A percentile compares a stretch with the other conserved stretches of the same genome.
phyloP scores from a whole-genome alignment of 179 eudicot genomes.

The Silene coronaria region DNA sequence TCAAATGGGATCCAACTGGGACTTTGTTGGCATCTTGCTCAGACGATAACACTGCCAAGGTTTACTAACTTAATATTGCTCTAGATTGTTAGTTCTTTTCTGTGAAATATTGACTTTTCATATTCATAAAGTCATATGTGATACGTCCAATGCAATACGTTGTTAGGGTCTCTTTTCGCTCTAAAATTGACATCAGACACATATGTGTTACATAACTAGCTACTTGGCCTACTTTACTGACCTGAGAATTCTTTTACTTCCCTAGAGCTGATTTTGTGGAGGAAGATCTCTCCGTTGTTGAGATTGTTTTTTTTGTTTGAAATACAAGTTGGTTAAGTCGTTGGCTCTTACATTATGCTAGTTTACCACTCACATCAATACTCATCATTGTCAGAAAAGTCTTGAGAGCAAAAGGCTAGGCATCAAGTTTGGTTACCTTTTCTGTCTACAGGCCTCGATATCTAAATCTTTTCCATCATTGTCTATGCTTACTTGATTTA shows the following conservation, averaged over 20 bases:
- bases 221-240: no score
- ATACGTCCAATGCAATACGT: neutral
- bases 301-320: neutral
- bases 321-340: neutral
- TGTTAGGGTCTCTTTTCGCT: neutral
- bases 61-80: conserved; percentile 21
- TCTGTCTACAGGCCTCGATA: no score
- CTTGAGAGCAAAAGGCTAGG: neutral
- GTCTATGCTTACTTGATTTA: neutral
- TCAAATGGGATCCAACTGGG: conserved; percentile 98
- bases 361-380: neutral
- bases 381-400: neutral
- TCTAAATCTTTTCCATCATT: neutral
- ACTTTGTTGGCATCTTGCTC: conserved; percentile 92
- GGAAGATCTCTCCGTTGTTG: neutral
- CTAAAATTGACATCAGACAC: neutral
- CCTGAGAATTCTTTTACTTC: neutral
- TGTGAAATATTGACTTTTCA: neutral
- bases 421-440: neutral
- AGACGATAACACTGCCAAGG: conserved; percentile 95
- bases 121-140: neutral
- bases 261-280: neutral
- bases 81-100: neutral
- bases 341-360: neutral
- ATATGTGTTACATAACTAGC: neutral